phyloP scores from a whole-genome alignment of 148 eudicot genomes.

The Persicaria tinctoria region DNA sequence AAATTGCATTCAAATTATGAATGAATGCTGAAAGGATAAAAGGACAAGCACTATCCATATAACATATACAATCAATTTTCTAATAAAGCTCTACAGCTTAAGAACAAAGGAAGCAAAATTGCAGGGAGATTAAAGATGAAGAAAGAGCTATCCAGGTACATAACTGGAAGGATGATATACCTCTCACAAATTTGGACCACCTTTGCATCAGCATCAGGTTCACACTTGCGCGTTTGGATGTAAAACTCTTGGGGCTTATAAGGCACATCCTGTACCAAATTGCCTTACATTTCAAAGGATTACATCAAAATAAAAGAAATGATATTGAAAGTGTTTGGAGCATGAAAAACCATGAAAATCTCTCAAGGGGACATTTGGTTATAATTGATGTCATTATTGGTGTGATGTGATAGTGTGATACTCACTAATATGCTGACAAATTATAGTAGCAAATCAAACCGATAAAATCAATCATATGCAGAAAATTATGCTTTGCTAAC shows the following conservation, averaged over 20 bases:
- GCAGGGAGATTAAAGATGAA: neutral
- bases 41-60: neutral
- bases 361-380: too few relatives aligned
- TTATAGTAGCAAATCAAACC: neutral
- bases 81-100: neutral
- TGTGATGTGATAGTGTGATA: too few relatives aligned
- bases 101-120: neutral
- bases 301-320: neutral
- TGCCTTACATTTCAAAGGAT: neutral
- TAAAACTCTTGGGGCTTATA: constrained; percentile 73
- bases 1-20: neutral
- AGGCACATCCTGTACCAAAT: constrained; percentile 52
- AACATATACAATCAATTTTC: neutral
- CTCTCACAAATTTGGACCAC: constrained; percentile 80
- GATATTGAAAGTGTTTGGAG: neutral
- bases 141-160: neutral
- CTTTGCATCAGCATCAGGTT: constrained; percentile 71
- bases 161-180: constrained; percentile 23
- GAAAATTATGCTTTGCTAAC: neutral
- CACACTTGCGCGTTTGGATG: constrained; percentile 76
- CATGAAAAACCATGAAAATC: neutral
- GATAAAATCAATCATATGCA: neutral
- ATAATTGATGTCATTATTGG: too few relatives aligned
- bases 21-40: neutral
- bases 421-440: neutral